phyloP scores from a whole-genome alignment of 2,329 filamentous ascomycete genomes.

The Penicillium sp. region DNA sequence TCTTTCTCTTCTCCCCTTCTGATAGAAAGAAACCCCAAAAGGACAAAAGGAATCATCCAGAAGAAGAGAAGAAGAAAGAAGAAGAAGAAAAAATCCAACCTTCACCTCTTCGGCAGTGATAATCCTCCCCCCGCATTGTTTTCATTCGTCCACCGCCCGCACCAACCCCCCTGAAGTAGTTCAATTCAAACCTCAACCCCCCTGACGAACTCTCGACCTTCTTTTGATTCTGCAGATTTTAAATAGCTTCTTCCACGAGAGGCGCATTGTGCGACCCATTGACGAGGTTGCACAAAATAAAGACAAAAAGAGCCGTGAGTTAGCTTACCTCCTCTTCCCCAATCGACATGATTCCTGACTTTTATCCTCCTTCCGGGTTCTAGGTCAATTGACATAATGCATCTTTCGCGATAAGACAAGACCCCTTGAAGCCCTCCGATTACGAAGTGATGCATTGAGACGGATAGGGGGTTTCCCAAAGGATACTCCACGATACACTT shows the following conservation, averaged over 20 bases:
- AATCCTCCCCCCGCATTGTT: not conserved
- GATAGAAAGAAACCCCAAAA: too few relatives aligned
- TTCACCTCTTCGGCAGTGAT: too few relatives aligned
- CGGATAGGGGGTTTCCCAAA: not conserved
- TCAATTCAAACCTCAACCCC: not conserved
- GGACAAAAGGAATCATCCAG: too few relatives aligned
- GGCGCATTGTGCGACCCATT: not conserved
- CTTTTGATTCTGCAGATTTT: not conserved
- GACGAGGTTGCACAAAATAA: not conserved
- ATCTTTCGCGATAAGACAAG: slow-evolving; percentile 14
- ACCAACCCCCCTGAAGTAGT: slow-evolving; percentile 20
- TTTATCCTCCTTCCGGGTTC: not conserved
- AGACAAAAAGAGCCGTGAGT: too few relatives aligned
- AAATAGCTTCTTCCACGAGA: not conserved
- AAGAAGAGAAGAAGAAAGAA: too few relatives aligned
- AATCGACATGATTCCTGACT: not conserved
- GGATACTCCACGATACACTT: not conserved
- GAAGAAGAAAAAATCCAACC: too few relatives aligned
- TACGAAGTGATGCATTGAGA: slow-evolving; percentile 15
- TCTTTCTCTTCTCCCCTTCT: too few relatives aligned
- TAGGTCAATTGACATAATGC: slow-evolving; percentile 16
- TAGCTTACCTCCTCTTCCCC: not conserved
- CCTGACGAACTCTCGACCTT: not conserved
- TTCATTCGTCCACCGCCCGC: slow-evolving; percentile 17
- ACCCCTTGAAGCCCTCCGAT: not conserved